Base-by-base conservation (phyloP, 2,329 filamentous ascomycete species). In the Trichoderma polysporum region DNA sequence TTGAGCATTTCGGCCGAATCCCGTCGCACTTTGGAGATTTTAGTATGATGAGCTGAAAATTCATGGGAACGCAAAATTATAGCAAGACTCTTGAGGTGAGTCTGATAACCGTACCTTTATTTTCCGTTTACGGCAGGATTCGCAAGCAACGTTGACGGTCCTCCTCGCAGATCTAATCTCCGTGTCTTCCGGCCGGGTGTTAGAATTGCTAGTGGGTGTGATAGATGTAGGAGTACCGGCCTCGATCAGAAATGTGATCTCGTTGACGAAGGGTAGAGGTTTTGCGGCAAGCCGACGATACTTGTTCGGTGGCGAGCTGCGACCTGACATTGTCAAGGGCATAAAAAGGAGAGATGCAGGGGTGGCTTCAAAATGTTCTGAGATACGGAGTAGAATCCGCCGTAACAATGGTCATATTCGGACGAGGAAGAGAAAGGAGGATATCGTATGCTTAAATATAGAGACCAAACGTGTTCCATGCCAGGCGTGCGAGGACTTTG, bases 71-170 rank as follows among this genome's bases (percentile, higher is more conserved):
- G 31, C 9, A 8, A 25, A 12, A 25, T 27, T 12, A 10, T 15
- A 47, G 13, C 27, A 35, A 22, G 17, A n/a, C 49, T 17, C 31
- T 25, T 12, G 41, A 53, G 6, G 15, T 25, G 39, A 39, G 27
- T 31, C n/a, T 19, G 13, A 29, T 6, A 59, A 25, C 8, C 54
- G 35, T 57, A 65, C 62, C 62, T 59, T 65, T 4, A 47, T 35
- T 59, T 65, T 65, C 19, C 62, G 52, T 53, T 41, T 65, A 19
- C 62, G 62, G 62, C 62, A 65, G 12, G 50, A 49, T 19, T 65
- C 62, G 53, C 62, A 65, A 12, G 62, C 62, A 45, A 63, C 59
- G 13, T 53, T 63, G 27, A 63, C 27, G 13, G 47, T 33, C 19
- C 31, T 63, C 27, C 49, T 63, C 49, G 33, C n/a, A 1, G 47